phyloP scores from a whole-genome alignment of 2,329 filamentous ascomycete species.

The Pseudopyricularia javanii region DNA sequence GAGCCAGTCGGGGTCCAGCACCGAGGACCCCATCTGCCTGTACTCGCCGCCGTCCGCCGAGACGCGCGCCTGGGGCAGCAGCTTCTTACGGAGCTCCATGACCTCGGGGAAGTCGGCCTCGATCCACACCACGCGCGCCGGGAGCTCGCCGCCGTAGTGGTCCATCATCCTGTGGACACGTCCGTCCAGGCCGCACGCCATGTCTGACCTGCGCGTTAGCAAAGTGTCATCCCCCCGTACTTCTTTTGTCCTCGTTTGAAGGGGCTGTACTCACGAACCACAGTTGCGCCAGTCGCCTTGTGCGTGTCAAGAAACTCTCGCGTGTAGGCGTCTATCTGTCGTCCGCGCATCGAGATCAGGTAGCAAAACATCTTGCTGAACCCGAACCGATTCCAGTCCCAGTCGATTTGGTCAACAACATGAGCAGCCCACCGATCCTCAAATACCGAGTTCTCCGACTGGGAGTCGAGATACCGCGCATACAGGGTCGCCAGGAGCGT shows the following conservation, averaged over 20 bases:
- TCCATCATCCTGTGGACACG: conserved; percentile 1
- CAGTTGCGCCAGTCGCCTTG: conserved; percentile 2
- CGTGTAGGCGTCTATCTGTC: conserved; percentile 1
- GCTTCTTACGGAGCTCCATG: conserved; percentile 14
- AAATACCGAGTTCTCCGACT: neutral
- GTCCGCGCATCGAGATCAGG: neutral
- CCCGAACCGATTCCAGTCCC: conserved; percentile 1
- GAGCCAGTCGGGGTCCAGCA: conserved; percentile 16
- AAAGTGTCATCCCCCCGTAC: neutral
- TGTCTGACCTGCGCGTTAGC: neutral
- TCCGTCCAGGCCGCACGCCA: conserved; percentile 4
- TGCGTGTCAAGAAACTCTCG: conserved; percentile 2
- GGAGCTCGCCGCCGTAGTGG: conserved; percentile 1
- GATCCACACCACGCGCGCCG: conserved; percentile 12
- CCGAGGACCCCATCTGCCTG: conserved; percentile 12
- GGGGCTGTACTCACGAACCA: neutral
- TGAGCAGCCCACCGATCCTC: conserved; percentile 3
- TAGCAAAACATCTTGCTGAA: conserved; percentile 1
- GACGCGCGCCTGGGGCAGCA: conserved; percentile 10
- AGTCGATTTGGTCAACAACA: conserved; percentile 4
- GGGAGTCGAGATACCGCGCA: neutral
- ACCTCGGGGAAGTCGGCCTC: conserved; percentile 22
- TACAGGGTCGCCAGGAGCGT: conserved; percentile 11
- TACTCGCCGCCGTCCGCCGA: conserved; percentile 11
- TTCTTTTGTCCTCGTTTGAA: neutral